A percentile compares a stretch with the other conserved stretches of the same genome.
phyloP scores from a whole-genome alignment of 192 early-diverging fungal genomes.

The Coemansia umbellata region DNA sequence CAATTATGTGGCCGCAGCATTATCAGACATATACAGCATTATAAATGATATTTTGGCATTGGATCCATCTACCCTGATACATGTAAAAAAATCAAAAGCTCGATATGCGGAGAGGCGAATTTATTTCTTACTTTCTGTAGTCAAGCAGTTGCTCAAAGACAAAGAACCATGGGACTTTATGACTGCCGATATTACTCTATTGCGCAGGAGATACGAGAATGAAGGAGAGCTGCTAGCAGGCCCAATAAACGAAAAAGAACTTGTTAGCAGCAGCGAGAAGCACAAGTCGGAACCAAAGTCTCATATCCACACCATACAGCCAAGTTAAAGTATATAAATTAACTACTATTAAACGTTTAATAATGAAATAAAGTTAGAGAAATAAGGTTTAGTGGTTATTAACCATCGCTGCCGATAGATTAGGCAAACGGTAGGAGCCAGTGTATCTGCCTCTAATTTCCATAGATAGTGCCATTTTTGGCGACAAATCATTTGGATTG shows the following conservation, averaged over 20 bases:
- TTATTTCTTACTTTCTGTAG: constrained; percentile 32
- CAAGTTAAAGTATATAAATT: too few relatives aligned
- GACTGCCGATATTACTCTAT: constrained; percentile 27
- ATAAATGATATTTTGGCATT: constrained; percentile 6
- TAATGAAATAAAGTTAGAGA: too few relatives aligned
- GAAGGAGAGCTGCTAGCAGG: constrained; percentile 9
- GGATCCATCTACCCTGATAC: not conserved
- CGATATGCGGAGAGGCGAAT: constrained; percentile 19
- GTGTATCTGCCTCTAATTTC: constrained; percentile 24
- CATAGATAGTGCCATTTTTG: constrained; percentile 29
- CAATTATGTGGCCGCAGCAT: constrained; percentile 20
- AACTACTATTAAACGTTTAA: too few relatives aligned
- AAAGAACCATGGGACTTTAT: constrained; percentile 38
- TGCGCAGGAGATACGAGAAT: constrained; percentile 28
- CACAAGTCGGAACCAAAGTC: not conserved
- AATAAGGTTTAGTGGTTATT: not conserved
- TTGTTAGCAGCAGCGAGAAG: too few relatives aligned
- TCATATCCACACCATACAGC: not conserved
- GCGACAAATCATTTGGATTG: not conserved
- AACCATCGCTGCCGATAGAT: constrained; percentile 14
- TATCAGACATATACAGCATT: constrained; percentile 31
- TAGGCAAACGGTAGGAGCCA: constrained; percentile 21
- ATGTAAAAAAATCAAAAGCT: constrained; percentile 4
- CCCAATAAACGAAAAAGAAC: not conserved
- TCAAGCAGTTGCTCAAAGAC: constrained; percentile 25